Conservation (phyloP, 1,284 basidiomycete species). For the Ganoderma multipileum region DNA sequence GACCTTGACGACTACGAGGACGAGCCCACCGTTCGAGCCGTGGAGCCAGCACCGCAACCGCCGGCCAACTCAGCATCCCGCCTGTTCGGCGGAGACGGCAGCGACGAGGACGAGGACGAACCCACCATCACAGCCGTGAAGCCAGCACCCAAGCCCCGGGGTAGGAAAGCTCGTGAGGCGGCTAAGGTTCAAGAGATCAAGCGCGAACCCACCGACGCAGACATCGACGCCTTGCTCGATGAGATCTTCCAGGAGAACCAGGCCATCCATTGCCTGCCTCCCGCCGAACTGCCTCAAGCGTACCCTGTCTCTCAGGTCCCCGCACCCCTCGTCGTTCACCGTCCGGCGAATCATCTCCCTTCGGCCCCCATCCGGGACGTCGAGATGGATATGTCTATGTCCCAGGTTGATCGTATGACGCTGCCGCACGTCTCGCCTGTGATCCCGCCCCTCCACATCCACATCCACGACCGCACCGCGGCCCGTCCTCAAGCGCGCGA, state of each 20-base stretch:
- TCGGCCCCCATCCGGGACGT: not conserved
- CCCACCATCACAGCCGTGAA: not conserved
- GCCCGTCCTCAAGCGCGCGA: not conserved
- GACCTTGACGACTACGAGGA: no score
- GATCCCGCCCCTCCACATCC: not conserved
- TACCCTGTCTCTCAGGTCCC: not conserved
- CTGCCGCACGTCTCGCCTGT: not conserved
- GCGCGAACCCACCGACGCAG: not conserved
- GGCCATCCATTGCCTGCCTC: not conserved
- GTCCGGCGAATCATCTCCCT: not conserved
- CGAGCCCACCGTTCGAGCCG: no score
- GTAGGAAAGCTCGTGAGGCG: not conserved
- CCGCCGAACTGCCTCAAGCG: not conserved
- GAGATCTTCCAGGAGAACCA: not conserved
- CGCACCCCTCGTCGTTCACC: not conserved
- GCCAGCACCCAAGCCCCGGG: not conserved
- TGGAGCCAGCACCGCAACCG: no score
- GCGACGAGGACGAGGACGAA: not conserved
- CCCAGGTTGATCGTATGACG: not conserved
- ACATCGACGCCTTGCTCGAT: not conserved
- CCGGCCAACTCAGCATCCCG: no score
- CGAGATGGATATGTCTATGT: not conserved
- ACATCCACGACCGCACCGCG: not conserved
- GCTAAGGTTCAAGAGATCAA: not conserved
- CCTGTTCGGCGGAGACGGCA: not conserved